phyloP scores from a whole-genome alignment of 768 basidiomycete species.

The Boletus rufocinnamomeus region DNA sequence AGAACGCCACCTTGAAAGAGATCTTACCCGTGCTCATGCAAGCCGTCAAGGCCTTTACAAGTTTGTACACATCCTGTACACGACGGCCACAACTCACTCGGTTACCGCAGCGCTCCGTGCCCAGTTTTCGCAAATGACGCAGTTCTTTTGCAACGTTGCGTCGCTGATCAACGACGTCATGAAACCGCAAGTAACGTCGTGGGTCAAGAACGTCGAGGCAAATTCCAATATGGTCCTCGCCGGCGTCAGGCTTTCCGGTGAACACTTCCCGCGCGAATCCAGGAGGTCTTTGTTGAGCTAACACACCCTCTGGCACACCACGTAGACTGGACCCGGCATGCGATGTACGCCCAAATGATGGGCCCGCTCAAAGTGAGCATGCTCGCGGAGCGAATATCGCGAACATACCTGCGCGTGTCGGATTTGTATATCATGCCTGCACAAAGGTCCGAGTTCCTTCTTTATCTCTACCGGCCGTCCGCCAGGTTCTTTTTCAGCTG shows the following conservation, averaged over 20 bases:
- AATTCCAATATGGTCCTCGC: constrained; percentile 21
- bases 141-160: constrained; percentile 19
- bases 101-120: constrained; percentile 13
- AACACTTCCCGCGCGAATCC: too few relatives aligned
- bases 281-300: background rate
- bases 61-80: background rate
- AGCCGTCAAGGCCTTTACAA: constrained; percentile 21
- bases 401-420: constrained; percentile 22
- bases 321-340: constrained; percentile 18
- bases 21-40: constrained; percentile 21
- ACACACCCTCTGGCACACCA: background rate
- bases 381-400: constrained; percentile 22
- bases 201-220: constrained; percentile 17
- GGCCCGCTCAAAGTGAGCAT: constrained; percentile 27
- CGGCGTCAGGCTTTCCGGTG: constrained; percentile 20
- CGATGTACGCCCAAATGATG: constrained; percentile 28
- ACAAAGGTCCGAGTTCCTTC: constrained; percentile 14
- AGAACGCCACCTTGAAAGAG: constrained; percentile 22
- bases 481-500: background rate
- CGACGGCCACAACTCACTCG: background rate
- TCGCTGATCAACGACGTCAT: constrained; percentile 26
- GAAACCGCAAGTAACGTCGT: constrained; percentile 21
- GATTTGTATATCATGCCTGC: constrained; percentile 24
- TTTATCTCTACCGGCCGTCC: background rate
- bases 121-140: constrained; percentile 22